These are phyloP conservation scores for Aspergillus cavernicola DNA, from an alignment of 495 filamentous ascomycete species.

Conservation along the genomic window DNA sequence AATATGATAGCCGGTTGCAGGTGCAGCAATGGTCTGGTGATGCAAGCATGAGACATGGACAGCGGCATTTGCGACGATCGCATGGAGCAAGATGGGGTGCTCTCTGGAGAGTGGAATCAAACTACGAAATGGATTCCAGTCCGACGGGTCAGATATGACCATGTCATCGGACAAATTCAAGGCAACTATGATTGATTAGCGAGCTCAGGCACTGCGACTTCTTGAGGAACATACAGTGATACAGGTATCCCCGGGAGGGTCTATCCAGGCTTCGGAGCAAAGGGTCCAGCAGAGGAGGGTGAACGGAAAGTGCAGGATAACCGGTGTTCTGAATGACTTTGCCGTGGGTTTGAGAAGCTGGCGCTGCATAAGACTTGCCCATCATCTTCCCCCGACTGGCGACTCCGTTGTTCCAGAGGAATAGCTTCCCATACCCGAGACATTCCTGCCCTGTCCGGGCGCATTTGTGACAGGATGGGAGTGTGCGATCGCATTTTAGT, in stretches of 20 bases:
- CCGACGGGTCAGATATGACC: not conserved
- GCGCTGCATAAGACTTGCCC: constrained; percentile 7
- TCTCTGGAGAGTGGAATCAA: constrained; percentile 1
- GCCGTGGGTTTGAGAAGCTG: not conserved
- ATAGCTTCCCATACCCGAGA: constrained; percentile 6
- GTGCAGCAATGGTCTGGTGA: too few relatives aligned
- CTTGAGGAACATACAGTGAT: constrained; percentile 2
- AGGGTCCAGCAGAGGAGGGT: not conserved
- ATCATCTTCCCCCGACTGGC: constrained; percentile 15
- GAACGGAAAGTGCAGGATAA: too few relatives aligned
- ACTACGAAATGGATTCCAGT: constrained; percentile 5
- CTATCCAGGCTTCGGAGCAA: not conserved
- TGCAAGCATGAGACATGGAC: constrained; percentile 2
- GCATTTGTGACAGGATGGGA: constrained; percentile 9
- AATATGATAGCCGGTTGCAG: too few relatives aligned
- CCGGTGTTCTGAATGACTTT: not conserved
- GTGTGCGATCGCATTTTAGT: constrained; percentile 14
- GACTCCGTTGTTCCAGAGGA: constrained; percentile 10
- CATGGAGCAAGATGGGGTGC: constrained; percentile 3
- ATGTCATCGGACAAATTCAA: not conserved
- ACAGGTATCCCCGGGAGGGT: not conserved
- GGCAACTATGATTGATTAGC: constrained; percentile 4
- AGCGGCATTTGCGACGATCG: constrained; percentile 8
- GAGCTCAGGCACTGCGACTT: not conserved
- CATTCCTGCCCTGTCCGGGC: not conserved